Evolutionary conservation across 1,284 basidiomycete genomes (phyloP), one percentile per base, ranked within the genome.

Genomic region (Pyrrhoderma noxium): DNA sequence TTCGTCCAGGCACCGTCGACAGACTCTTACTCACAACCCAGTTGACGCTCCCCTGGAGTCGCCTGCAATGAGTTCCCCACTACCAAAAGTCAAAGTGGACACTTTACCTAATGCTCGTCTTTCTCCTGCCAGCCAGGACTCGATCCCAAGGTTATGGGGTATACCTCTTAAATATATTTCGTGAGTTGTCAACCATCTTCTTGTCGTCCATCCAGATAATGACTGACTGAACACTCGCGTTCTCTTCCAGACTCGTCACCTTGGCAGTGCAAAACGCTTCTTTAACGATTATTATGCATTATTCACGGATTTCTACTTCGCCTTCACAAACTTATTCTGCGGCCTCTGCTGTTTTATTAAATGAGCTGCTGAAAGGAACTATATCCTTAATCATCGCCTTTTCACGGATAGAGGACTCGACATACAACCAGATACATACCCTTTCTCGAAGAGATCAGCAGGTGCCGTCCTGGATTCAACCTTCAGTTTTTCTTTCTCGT

Each of bases 271-370:
- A 99, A 73, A 99, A 98, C 70, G 91, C 91, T 36, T 82, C 89
- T n/a, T 73, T 97, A 51, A 91, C 92, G 51, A 92, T 97, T 62
- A 88, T 97, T 58, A 93, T 97, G 89, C 91, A 95, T 72, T 92
- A 94, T 68, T 95, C 93, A 23, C 84, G 93, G 50, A 88, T 95
- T 54, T 86, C 88, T 1, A 88, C 80, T 0, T 80, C 89, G 2
- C 70, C 84, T 0, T 72, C 81, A 36, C 75, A 85, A 19, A 69
- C 86, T 19, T 99, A 98, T 68, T 95, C 91, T 2, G 91, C 94
- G 3, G 91, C 93, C 2, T 79, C 91, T 0, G 95, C 95, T 8
- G 94, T 98, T 18, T 77, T 98, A 31, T 71, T 97, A 59, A 94
- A 93, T 67, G 95, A 99, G 70, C 70, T 98, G 25, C 74, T 98